A percentile compares a stretch with the other conserved stretches of the same genome.
phyloP scores from a whole-genome alignment of 1,284 basidiomycete species.

The Porodaedalea pini region DNA sequence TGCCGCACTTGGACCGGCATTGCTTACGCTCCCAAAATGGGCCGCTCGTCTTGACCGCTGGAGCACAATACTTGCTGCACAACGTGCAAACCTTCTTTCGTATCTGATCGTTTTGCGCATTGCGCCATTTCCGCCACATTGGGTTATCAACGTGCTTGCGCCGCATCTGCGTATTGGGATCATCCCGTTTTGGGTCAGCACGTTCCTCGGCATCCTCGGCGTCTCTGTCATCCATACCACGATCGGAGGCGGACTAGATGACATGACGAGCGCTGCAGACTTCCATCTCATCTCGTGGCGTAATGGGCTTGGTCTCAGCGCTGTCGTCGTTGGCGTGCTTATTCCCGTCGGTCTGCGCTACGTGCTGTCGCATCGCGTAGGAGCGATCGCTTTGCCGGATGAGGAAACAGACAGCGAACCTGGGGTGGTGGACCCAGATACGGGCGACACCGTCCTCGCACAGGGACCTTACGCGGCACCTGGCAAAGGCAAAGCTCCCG shows the following conservation, averaged over 20 bases:
- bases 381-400: constrained; percentile 40
- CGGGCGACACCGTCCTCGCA: constrained; percentile 16
- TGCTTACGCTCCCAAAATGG: constrained; percentile 83
- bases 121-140: constrained; percentile 93
- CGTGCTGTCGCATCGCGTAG: constrained; percentile 53
- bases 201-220: constrained; percentile 88
- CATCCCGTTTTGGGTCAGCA: constrained; percentile 85
- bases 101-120: constrained; percentile 93
- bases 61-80: constrained; percentile 67
- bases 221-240: constrained; percentile 93
- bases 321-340: constrained; percentile 85
- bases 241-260: constrained; percentile 89
- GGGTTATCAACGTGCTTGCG: constrained; percentile 91
- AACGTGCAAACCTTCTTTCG: constrained; percentile 77
- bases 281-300: constrained; percentile 89
- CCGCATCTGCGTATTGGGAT: constrained; percentile 91
- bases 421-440: constrained; percentile 8
- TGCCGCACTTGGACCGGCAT: constrained; percentile 83
- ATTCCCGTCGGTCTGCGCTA: constrained; percentile 87
- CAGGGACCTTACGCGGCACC: constrained; percentile 10
- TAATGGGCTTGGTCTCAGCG: constrained; percentile 80
- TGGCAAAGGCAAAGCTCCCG: constrained; percentile 16
- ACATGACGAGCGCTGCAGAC: constrained; percentile 91
- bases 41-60: constrained; percentile 78
- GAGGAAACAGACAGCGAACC: constrained; percentile 41